Conservation (phyloP, 352 stramenopile genomes). For the Lagenidium sp. region DNA sequence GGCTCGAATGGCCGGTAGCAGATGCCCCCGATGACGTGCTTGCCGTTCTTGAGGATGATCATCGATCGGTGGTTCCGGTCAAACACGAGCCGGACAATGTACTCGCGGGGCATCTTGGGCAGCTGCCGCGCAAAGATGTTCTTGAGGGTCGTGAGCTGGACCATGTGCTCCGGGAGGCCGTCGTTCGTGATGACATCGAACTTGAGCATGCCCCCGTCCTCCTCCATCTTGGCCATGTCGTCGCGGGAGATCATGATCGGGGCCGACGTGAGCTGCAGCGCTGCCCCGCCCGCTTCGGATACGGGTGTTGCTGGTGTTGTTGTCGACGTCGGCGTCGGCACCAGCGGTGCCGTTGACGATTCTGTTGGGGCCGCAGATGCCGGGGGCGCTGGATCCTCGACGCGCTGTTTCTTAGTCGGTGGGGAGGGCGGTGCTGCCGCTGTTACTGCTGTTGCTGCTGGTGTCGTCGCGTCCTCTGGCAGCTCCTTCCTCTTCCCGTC, state of each 20-base stretch:
- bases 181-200: constrained; percentile 91
- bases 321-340: no score
- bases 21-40: constrained; percentile 95
- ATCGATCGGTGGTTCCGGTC: constrained; percentile 93
- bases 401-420: constrained; percentile 32
- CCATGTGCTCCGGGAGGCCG: constrained; percentile 74
- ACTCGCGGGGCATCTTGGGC: constrained; percentile 99
- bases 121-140: constrained; percentile 98
- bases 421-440: not conserved
- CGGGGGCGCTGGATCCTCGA: constrained; percentile 7
- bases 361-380: not conserved
- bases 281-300: no score
- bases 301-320: no score
- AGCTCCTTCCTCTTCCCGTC: constrained; percentile 22
- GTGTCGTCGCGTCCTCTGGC: no score
- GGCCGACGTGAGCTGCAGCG: constrained; percentile 12
- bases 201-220: constrained; percentile 67
- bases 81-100: constrained; percentile 99
- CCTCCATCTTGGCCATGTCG: constrained; percentile 85
- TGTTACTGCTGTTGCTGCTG: no score
- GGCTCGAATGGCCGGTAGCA: constrained; percentile 94
- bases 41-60: constrained; percentile 88
- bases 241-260: constrained; percentile 70
- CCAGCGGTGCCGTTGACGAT: not conserved
- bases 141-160: constrained; percentile 94